Conservation (phyloP, 257 asterid species). For the Nicotiana tomentosiformis region DNA sequence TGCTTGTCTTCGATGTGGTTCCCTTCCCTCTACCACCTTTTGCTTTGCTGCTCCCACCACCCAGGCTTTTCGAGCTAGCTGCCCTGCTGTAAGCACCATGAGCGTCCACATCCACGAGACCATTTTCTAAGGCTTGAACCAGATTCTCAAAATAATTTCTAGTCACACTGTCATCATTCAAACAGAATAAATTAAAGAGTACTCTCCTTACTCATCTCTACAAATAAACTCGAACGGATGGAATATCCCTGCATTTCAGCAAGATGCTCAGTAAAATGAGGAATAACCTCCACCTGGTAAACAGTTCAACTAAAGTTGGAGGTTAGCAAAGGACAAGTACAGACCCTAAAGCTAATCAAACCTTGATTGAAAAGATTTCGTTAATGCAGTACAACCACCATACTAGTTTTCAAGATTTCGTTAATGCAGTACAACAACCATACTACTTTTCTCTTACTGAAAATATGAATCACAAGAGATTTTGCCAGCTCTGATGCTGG, state of each 20-base stretch:
- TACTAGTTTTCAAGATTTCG: not conserved
- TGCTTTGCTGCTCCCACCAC: constrained; percentile 50
- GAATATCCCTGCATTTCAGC: not conserved
- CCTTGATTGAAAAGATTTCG: not conserved
- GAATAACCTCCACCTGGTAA: not conserved
- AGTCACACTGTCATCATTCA: constrained; percentile 63
- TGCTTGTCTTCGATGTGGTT: constrained; percentile 49
- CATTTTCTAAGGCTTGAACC: constrained; percentile 83
- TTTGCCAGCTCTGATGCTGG: not conserved
- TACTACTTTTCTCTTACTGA: not conserved
- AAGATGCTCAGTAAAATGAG: not conserved
- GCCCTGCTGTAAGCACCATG: constrained; percentile 46
- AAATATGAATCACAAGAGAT: not conserved
- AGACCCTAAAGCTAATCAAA: not conserved
- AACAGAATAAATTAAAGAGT: constrained; percentile 3
- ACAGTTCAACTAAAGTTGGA: not conserved
- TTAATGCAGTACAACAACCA: not conserved
- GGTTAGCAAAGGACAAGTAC: not conserved
- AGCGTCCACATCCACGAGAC: constrained; percentile 74
- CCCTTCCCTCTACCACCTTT: constrained; percentile 59
- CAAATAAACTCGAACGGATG: not conserved
- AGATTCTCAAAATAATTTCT: constrained; percentile 90
- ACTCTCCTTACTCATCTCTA: not conserved
- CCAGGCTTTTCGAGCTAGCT: constrained; percentile 54
- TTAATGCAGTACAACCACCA: not conserved